Evolutionary conservation across 1,139 yeast genomes (phyloP), one percentile per base, ranked within the genome.

Genomic region (Schizosaccharomyces versatilis): DNA sequence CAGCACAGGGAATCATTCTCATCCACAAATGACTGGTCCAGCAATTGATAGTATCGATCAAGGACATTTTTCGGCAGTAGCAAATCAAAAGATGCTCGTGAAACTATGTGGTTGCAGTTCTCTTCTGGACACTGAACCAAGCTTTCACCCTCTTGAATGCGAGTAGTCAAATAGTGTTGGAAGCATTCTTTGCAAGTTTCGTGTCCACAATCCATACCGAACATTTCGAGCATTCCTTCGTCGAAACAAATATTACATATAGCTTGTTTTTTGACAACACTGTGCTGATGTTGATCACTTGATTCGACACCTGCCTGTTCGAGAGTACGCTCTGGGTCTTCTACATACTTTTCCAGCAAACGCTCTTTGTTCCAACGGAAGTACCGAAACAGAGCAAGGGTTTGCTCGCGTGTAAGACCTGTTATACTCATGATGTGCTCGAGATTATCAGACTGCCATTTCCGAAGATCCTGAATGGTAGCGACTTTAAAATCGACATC

Each of bases 311-410:
- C 88, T 41, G 79, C 75, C 12, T 67, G 67, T 3, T 64, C 61
- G 41, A 75, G 64, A 1, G 80, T 70, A 14, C 67, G 64, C 5
- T 67, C 69, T 54, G 75, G 70, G 58, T 77, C 69, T 53, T 76
- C 81, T 62, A 81, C 78, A 67, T 75, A 84, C 51, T 73, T 74
- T 58, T 84, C 88, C 55, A 84, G 70, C 47, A 84, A 72, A 54
- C 75, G 75, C 57, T 84, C 93, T 51, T 76, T 75, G 64, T 81
- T 84, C 95, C 95, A 85, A 53, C 75, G 73, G 64, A 72, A 80
- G 56, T 70, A 66, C 54, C 81, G 78, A 48, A 84, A 69, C 64
- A 86, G 67, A 2, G 38, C 49, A 14, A 44, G 32, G 3, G 38
- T 36, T 55, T 71, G 73, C 7, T 68, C 67, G 7, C 66, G 60